Conservation (phyloP, 2,329 filamentous ascomycete genomes). For the Decorospora gaudefroyi region DNA sequence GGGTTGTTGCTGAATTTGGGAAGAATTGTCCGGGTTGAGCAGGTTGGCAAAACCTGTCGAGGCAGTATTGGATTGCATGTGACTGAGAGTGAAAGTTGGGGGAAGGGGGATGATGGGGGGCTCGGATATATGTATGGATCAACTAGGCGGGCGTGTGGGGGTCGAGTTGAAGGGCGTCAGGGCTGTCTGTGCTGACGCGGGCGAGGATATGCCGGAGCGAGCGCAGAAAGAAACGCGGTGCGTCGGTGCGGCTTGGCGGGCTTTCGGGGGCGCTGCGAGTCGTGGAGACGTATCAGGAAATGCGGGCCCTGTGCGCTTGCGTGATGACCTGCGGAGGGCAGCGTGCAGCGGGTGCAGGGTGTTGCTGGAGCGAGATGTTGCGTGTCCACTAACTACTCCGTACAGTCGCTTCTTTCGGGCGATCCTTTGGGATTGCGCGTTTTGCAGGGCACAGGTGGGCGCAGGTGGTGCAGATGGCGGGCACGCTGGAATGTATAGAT, state of each 20-base stretch:
- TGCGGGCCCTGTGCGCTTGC: slow-evolving; percentile 22
- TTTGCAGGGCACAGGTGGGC: slow-evolving; percentile 3
- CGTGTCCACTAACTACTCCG: too few species aligned
- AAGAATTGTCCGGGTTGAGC: slow-evolving; percentile 43
- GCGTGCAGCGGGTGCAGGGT: slow-evolving; percentile 25
- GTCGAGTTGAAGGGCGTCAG: slow-evolving; percentile 33
- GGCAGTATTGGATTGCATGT: slow-evolving; percentile 47
- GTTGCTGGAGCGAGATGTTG: slow-evolving; percentile 9
- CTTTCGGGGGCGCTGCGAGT: slow-evolving; percentile 19
- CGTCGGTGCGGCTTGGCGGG: slow-evolving; percentile 25
- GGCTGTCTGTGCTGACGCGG: slow-evolving; percentile 38
- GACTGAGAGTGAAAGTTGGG: slow-evolving; percentile 46
- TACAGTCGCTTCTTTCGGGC: slow-evolving; percentile 10
- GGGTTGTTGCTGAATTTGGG: slow-evolving; percentile 18
- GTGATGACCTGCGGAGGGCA: slow-evolving; percentile 27
- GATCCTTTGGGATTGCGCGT: slow-evolving; percentile 4
- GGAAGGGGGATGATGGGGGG: slow-evolving; percentile 45
- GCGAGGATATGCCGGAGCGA: slow-evolving; percentile 31
- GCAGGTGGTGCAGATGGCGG: slow-evolving; percentile 11
- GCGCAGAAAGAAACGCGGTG: slow-evolving; percentile 31
- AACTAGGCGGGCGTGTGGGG: slow-evolving; percentile 38
- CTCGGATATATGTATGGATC: slow-evolving; percentile 45
- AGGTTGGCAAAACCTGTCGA: slow-evolving; percentile 47
- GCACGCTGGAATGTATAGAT: slow-evolving; percentile 13
- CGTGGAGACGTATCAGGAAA: slow-evolving; percentile 28